These are phyloP conservation scores for Talaromyces adpressus DNA, from an alignment of 495 filamentous ascomycete species.

Conservation along the genomic window DNA sequence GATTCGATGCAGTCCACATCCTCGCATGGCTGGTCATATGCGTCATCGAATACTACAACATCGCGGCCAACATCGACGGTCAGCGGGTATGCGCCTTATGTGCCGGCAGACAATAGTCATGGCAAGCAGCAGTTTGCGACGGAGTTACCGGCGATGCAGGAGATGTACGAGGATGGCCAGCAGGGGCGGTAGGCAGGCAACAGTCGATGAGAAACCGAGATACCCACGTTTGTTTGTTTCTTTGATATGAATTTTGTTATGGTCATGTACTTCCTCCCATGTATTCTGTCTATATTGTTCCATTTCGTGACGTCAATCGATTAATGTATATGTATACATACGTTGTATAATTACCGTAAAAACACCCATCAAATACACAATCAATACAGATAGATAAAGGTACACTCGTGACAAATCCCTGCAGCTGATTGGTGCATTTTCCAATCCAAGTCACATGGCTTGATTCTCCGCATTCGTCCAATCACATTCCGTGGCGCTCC, in stretches of 20 bases:
- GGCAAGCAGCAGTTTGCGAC: background rate
- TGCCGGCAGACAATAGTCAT: background rate
- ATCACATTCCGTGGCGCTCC: background rate
- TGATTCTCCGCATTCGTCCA: background rate
- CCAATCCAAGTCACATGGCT: background rate
- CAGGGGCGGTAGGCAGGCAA: background rate
- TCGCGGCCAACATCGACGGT: background rate
- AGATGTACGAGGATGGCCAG: background rate
- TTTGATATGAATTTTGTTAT: background rate
- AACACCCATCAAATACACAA: background rate
- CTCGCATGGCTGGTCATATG: constrained; percentile 3
- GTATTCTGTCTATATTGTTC: background rate
- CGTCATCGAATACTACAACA: background rate
- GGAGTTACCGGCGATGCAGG: constrained; percentile 3
- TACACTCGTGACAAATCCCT: background rate
- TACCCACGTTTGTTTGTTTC: background rate
- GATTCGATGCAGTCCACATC: constrained; percentile 1
- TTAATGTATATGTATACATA: background rate
- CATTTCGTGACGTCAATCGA: background rate
- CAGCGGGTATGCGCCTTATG: background rate
- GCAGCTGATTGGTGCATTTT: background rate
- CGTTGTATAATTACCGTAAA: background rate
- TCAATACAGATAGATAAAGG: background rate
- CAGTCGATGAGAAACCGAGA: background rate
- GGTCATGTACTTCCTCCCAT: background rate